Percentiles rank a stretch among this genome's conserved stretches.
phyloP scores from a whole-genome alignment of 2,329 filamentous ascomycete species.

The Laburnicola sp. region DNA sequence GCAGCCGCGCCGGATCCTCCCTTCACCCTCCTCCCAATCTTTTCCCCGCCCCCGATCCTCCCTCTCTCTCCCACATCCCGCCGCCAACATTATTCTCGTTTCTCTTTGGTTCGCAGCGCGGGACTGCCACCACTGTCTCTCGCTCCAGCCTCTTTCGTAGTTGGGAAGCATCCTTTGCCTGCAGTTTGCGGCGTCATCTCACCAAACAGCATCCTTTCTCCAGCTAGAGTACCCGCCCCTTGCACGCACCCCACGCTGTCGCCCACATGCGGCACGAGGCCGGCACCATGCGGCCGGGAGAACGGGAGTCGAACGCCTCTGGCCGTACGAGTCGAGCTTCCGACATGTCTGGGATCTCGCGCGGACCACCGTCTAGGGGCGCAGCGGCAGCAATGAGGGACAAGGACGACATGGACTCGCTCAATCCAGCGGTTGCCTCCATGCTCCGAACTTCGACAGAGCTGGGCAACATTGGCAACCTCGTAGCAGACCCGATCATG shows the following conservation, averaged over 20 bases:
- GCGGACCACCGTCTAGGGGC: slow-evolving; percentile 37
- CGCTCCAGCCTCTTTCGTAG: slow-evolving; percentile 4
- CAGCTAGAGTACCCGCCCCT: slow-evolving; percentile 4
- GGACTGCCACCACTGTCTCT: slow-evolving; percentile 1
- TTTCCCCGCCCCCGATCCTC: slow-evolving; percentile 3
- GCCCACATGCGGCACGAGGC: slow-evolving; percentile 1
- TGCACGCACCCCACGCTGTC: not conserved
- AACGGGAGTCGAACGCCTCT: slow-evolving; percentile 50
- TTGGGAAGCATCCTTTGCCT: slow-evolving; percentile 11
- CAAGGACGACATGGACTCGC: slow-evolving; percentile 38
- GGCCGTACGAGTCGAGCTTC: slow-evolving; percentile 54
- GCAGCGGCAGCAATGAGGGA: slow-evolving; percentile 29
- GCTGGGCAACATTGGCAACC: slow-evolving; percentile 50
- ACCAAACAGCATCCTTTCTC: slow-evolving; percentile 8
- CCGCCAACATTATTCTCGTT: slow-evolving; percentile 21
- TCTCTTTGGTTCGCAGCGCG: slow-evolving; percentile 8
- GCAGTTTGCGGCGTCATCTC: slow-evolving; percentile 6
- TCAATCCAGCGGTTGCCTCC: slow-evolving; percentile 49
- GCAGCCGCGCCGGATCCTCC: not conserved
- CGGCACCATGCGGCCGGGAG: slow-evolving; percentile 51
- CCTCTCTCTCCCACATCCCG: slow-evolving; percentile 11
- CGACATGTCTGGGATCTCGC: slow-evolving; percentile 47
- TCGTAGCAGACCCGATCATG: slow-evolving; percentile 45
- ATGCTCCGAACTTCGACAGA: slow-evolving; percentile 57
- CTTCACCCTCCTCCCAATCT: slow-evolving; percentile 1